These are phyloP conservation scores for Epichloe bromicola DNA, from an alignment of 2,329 filamentous ascomycete genomes.

Conservation along the genomic window DNA sequence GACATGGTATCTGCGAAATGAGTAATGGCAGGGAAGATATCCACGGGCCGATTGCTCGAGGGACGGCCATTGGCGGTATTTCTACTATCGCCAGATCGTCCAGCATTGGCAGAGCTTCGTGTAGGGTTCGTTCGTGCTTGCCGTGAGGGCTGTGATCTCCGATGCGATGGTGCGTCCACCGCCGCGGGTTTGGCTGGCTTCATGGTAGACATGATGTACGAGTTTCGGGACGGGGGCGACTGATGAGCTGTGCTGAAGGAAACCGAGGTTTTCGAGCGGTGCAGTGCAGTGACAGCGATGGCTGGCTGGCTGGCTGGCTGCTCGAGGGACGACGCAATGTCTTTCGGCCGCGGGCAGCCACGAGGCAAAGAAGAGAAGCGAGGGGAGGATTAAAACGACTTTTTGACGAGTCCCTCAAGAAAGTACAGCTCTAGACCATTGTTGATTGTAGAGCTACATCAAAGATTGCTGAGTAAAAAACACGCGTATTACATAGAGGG, in stretches of 20 bases:
- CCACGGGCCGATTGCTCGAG: conserved; percentile 44
- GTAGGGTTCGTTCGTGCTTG: conserved; percentile 53
- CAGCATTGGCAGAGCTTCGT: conserved; percentile 36
- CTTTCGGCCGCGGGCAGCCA: background rate
- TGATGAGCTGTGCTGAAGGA: background rate
- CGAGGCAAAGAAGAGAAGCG: background rate
- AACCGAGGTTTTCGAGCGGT: background rate
- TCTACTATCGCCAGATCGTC: conserved; percentile 29
- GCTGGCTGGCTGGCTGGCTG: background rate
- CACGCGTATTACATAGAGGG: conserved; percentile 1
- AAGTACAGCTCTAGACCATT: conserved; percentile 4
- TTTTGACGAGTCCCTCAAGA: background rate
- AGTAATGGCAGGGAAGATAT: conserved; percentile 53
- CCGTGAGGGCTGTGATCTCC: conserved; percentile 50
- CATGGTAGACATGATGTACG: conserved; percentile 24
- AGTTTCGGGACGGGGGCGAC: background rate
- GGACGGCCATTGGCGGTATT: conserved; percentile 32
- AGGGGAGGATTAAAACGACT: background rate
- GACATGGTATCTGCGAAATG: conserved; percentile 86
- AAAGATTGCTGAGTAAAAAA: conserved; percentile 2
- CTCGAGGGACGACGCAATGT: background rate
- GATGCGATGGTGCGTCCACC: conserved; percentile 32
- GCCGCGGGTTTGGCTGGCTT: conserved; percentile 39
- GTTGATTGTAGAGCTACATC: conserved; percentile 5
- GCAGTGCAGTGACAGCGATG: background rate